Evolutionary conservation across 306 rosid genomes (phyloP).

Genomic region (Pachyrhizus erosus): DNA sequence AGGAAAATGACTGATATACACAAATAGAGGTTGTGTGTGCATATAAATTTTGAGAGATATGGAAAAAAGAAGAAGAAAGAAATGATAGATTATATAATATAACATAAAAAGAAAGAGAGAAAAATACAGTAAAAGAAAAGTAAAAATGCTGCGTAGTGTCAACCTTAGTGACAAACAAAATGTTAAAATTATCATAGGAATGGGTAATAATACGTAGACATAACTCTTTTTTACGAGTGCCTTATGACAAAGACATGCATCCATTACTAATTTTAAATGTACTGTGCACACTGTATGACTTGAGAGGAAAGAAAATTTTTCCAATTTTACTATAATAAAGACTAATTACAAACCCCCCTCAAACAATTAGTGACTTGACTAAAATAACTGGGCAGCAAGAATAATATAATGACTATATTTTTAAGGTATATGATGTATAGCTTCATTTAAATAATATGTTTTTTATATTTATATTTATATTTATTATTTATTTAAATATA

Average conservation of each 20-base stretch:
- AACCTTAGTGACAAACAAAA: background rate
- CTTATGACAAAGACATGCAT: background rate
- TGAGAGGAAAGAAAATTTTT: background rate
- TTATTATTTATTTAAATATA: too few species aligned
- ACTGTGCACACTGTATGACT: background rate
- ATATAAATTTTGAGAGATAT: too few species aligned
- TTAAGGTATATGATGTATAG: too few species aligned
- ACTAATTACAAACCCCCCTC: too few species aligned
- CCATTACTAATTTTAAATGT: background rate
- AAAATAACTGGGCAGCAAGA: background rate
- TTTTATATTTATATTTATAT: too few species aligned
- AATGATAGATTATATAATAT: too few species aligned
- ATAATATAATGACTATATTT: background rate
- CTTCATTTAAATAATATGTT: too few species aligned
- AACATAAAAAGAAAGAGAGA: background rate
- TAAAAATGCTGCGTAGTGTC: background rate
- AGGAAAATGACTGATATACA: too few species aligned
- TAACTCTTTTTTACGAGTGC: background rate
- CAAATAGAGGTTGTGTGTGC: too few species aligned
- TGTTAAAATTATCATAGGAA: background rate
- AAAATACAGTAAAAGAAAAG: too few species aligned
- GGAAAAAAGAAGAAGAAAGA: too few species aligned
- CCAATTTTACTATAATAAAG: background rate
- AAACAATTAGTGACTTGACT: too few species aligned
- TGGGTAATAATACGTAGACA: background rate